Percentiles rank a stretch among this genome's conserved stretches.
These are phyloP conservation scores for Sedum album DNA, from an alignment of 164 flowering plant genomes.

Conservation along the genomic window DNA sequence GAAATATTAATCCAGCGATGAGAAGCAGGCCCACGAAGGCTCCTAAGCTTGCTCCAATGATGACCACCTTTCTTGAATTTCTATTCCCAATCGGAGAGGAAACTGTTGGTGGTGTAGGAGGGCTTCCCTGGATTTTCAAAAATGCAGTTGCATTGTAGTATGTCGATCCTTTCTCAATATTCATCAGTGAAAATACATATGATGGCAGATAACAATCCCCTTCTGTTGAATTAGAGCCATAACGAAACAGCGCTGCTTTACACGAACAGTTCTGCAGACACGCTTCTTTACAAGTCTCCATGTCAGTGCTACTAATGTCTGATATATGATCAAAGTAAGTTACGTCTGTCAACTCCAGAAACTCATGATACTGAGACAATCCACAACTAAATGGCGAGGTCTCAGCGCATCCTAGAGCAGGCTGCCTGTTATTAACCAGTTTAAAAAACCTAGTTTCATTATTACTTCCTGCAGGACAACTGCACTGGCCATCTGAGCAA, in stretches of 20 bases:
- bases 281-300: too few relatives aligned
- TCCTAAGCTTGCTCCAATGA: too few relatives aligned
- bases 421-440: not conserved
- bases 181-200: not conserved
- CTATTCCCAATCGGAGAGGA: too few relatives aligned
- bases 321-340: too few relatives aligned
- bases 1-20: not conserved
- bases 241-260: too few relatives aligned
- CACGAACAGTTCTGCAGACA: too few relatives aligned
- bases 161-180: not conserved
- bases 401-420: not conserved
- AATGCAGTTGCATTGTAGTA: not conserved
- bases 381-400: not conserved
- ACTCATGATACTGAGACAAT: not conserved
- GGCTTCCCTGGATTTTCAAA: not conserved
- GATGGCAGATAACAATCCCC: not conserved
- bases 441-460: not conserved
- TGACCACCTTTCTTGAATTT: too few relatives aligned
- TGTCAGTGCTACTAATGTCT: too few relatives aligned
- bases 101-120: too few relatives aligned
- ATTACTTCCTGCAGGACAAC: slow-evolving; percentile 11
- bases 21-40: too few relatives aligned
- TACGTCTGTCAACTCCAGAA: too few relatives aligned
- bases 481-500: slow-evolving; percentile 17
- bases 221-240: too few relatives aligned